Base-by-base conservation (phyloP, 2,329 filamentous ascomycete genomes). In the Xylariomycetidae sp. region DNA sequence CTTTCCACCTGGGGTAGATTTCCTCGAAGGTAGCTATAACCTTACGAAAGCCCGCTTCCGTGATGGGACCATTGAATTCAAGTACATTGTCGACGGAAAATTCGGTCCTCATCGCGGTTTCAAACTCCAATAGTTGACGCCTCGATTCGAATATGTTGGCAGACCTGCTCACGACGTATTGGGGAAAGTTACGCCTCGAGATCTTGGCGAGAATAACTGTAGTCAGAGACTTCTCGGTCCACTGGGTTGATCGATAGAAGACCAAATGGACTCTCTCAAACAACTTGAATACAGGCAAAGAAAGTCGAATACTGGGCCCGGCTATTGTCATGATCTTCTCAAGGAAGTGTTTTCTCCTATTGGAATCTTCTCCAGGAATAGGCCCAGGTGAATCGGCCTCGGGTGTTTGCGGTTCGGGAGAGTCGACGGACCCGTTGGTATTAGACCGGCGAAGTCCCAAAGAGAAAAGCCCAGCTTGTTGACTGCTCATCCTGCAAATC, bases 191-290 rank as follows among this genome's bases (percentile, higher is more conserved):
- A 22, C 87, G 75, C 27, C 80, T 76, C 2, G 89, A 86, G 37
- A 94, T 94, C 44, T 90, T 89, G 6, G 92, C 87, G 5, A 98
- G 72, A 27, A 98, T 95, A 34, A 97, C 90, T 0, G 89, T 90
- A 2, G 88, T 97, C 11, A 98, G 67, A 2, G 90, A 96, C 58
- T 95, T 97, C 50, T 97, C 90, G 0, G 89, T 94, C 92, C 92
- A 98, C 56, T 95, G 86, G 0, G 88, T 94, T 8, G 89, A 96
- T 38, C 90, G 76, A 58, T 97, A 97, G 58, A 96, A 98, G 17
- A 98, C 88, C 3, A 98, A 66, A 62, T 97, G 92, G 1, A 97
- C 88, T 16, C 92, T 78, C 58, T 96, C 88, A 50, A 98, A 98
- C 1, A 98, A 72, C 50, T 81, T 87, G 42, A 88, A 74, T 1